Conservation (phyloP, 805 yeast species). For the Candida glaebosa region DNA sequence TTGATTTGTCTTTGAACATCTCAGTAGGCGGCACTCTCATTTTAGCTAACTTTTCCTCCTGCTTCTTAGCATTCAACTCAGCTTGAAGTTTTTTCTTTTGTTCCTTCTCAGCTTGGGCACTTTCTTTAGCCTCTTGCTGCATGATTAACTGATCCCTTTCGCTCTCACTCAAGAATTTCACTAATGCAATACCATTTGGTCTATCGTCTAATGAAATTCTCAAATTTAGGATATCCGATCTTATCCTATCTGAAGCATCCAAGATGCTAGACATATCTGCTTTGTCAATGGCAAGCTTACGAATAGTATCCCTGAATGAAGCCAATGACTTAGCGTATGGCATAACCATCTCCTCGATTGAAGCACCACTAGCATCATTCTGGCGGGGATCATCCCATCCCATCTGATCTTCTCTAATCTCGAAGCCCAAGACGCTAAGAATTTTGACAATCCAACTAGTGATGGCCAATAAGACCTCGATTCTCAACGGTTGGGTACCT, state of each 20-base stretch:
- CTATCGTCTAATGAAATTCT: constrained; percentile 91
- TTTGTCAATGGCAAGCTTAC: constrained; percentile 65
- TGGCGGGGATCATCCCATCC: constrained; percentile 68
- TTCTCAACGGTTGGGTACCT: constrained; percentile 44
- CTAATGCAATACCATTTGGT: constrained; percentile 71
- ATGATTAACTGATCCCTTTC: constrained; percentile 65
- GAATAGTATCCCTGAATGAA: constrained; percentile 76
- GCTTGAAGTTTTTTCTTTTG: constrained; percentile 53
- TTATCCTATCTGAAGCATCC: constrained; percentile 66
- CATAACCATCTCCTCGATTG: constrained; percentile 62
- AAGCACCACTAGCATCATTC: constrained; percentile 12
- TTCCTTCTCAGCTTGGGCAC: constrained; percentile 55
- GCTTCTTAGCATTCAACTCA: constrained; percentile 55
- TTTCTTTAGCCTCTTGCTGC: constrained; percentile 61
- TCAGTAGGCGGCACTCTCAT: constrained; percentile 68
- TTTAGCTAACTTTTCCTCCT: constrained; percentile 58
- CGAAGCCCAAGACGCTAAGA: constrained; percentile 72
- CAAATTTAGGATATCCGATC: constrained; percentile 67
- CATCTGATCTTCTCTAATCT: constrained; percentile 59
- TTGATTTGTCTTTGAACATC: constrained; percentile 58
- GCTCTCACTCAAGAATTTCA: constrained; percentile 69
- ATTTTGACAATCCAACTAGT: constrained; percentile 71
- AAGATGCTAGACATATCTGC: constrained; percentile 53
- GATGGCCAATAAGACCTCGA: constrained; percentile 63
- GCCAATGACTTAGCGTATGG: constrained; percentile 81